Evolutionary conservation across 1,284 basidiomycete genomes (phyloP), one percentile per base, ranked within the genome.

Genomic region (Lignosus rhinocerotis): DNA sequence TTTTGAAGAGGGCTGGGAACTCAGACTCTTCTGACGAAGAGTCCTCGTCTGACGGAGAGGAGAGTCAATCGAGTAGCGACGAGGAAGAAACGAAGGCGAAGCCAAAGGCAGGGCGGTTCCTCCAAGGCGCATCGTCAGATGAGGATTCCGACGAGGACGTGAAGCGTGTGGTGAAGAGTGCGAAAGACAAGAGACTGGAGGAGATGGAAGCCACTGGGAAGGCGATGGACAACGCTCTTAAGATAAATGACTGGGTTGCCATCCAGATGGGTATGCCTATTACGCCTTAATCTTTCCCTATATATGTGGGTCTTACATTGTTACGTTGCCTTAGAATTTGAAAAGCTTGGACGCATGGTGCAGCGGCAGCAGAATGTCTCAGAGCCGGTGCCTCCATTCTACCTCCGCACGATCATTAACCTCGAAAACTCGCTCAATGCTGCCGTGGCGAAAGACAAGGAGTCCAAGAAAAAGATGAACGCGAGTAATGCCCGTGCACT

Each of bases 381-480:
- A 36, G 95, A 97, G 71, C 88, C 92, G 50, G 85, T 97, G 53
- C 95, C 97, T 30, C 85, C 93, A 10, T 87, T 93, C 69, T 99
- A 91, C 79, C 81, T 98, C 69, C 86, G 86, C 68, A 86, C 88
- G 32, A 80, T 99, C 50, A 74, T 83, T 56, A 85, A 80, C 64
- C 85, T 99, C 50, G 96, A 99, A 67, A 75, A 80, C 44, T 87
- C 89, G 44, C 79, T 98, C 67, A 90, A 84, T 66, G 78, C 77
- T 39, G 88, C 94, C 3, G 76, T 93, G 46, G 82, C 89, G 25
- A 90, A 91, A 71, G 94, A 96, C 75, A 96, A 96, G 75, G 87
- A 95, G 63, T 84, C 92, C 3, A 89, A 90, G 76, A 98, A 98
- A 79, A 99, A 98, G 80, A 94, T 97, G 90, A 96, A 96, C 68